Evolutionary conservation across 345 rosid genomes (phyloP).

Genomic region (Rhizophora apiculata): DNA sequence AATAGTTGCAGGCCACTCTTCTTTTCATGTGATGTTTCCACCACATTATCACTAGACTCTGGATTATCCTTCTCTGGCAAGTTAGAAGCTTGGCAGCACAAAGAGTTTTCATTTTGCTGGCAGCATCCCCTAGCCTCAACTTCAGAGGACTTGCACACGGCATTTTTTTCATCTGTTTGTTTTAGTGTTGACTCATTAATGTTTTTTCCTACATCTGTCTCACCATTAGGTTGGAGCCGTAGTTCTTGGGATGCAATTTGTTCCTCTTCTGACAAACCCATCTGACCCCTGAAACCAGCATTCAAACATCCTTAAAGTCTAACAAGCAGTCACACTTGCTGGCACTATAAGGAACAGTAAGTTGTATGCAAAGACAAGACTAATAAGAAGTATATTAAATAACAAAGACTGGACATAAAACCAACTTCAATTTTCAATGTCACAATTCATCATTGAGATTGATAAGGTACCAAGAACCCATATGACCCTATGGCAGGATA

Average conservation of each 20-base stretch:
- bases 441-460: background rate
- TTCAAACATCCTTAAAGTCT: background rate
- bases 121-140: conserved; percentile 50
- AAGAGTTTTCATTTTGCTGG: conserved; percentile 53
- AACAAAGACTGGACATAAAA: too few relatives aligned
- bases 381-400: too few relatives aligned
- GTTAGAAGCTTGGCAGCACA: conserved; percentile 47
- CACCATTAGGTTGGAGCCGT: conserved; percentile 48
- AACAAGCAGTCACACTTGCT: background rate
- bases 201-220: conserved; percentile 23
- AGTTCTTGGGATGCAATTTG: conserved; percentile 57
- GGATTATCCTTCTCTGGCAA: conserved; percentile 24
- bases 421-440: too few relatives aligned
- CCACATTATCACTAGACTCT: conserved; percentile 20
- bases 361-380: too few relatives aligned
- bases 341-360: too few relatives aligned
- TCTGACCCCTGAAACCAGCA: conserved; percentile 64
- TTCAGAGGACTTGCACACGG: conserved; percentile 28
- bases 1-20: conserved; percentile 38
- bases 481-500: background rate
- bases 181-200: conserved; percentile 27
- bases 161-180: conserved; percentile 20
- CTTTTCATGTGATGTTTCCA: conserved; percentile 38
- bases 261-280: conserved; percentile 72
- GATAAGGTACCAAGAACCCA: background rate